These are phyloP conservation scores for Scleroderma citrinum DNA, from an alignment of 768 basidiomycete genomes.

Conservation along the genomic window DNA sequence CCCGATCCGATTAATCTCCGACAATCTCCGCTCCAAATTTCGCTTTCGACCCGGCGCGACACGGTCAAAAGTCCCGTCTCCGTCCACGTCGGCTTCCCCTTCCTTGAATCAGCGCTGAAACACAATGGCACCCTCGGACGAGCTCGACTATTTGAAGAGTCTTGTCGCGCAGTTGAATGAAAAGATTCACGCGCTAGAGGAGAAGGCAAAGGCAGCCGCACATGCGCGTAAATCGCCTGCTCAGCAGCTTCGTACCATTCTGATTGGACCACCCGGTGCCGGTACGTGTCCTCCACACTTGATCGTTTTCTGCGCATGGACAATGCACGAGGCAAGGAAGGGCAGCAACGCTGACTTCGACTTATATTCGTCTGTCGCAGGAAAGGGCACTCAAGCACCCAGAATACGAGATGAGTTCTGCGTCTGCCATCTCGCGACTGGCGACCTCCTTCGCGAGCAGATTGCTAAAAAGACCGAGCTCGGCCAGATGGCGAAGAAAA, in stretches of 20 bases:
- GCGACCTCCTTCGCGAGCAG: conserved; percentile 97
- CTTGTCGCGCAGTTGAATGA: conserved; percentile 87
- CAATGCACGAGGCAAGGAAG: not conserved
- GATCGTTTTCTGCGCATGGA: not conserved
- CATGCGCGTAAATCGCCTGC: conserved; percentile 52
- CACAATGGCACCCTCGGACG: conserved; percentile 61
- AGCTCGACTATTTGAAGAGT: conserved; percentile 92
- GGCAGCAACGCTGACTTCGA: not conserved
- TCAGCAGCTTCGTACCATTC: conserved; percentile 81
- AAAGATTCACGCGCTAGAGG: conserved; percentile 81
- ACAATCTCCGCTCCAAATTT: too few relatives aligned
- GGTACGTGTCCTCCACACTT: conserved; percentile 45
- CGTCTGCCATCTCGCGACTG: conserved; percentile 96
- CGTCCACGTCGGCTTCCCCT: too few relatives aligned
- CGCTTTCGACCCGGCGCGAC: too few relatives aligned
- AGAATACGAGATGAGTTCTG: conserved; percentile 89
- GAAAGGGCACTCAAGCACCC: conserved; percentile 98
- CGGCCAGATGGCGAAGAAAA: conserved; percentile 90
- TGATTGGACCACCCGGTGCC: conserved; percentile 95
- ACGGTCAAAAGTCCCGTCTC: too few relatives aligned
- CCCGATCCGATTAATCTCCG: too few relatives aligned
- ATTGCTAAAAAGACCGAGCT: conserved; percentile 82
- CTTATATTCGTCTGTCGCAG: conserved; percentile 34
- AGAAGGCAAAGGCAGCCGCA: conserved; percentile 47
- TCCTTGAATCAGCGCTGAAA: not conserved